Evolutionary conservation across 306 rosid genomes (phyloP), one percentile per base, ranked within the genome.

Genomic region (Rosa rugosa): DNA sequence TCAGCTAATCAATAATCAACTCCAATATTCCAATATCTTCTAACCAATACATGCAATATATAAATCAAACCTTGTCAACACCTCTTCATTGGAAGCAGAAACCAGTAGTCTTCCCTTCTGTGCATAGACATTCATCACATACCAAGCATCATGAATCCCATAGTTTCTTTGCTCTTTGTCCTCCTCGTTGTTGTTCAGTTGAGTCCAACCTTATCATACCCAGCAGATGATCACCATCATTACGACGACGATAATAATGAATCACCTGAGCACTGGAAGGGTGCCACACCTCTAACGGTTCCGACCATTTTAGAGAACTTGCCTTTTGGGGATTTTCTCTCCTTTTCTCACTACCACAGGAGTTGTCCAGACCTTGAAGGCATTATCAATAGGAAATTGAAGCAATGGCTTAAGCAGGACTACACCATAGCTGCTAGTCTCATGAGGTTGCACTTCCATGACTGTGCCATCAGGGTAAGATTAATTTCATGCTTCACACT

Each of bases 371-470:
- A 88, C 27, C 87, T 90, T 7, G 97, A 94, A 44, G 75, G 82
- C 71, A 91, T 89, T 53, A 77, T 94, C 10, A 87, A 80, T 60
- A 59, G 16, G 10, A 94, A 92, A 75, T 76, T 91, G 14, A 57
- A 53, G 54, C 76, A 89, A 76, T 88, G 96, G 97, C 62, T 87
- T 47, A 67, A 79, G 1, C 68, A 86, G 66, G 98, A 94, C 66
- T 41, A 27, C 77, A 79, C 88, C 80, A 45, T 92, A 31, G 94
- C 89, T 69, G 88, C 98, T 62, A 80, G 90, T 82, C 87, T 94
- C 74, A 31, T 91, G 16, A 88, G 98, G 82, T 71, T 94, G 73
- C 97, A 91, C 69, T 94, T 94, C 91, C 98, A 92, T 64, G 98
- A 94, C 75, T 92, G 97, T 80, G 54, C 88, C 59, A 90, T 88